Evolutionary conservation across 306 rosid species (phyloP), one percentile per base, ranked within the genome.

Genomic region (Ceratonia siliqua): DNA sequence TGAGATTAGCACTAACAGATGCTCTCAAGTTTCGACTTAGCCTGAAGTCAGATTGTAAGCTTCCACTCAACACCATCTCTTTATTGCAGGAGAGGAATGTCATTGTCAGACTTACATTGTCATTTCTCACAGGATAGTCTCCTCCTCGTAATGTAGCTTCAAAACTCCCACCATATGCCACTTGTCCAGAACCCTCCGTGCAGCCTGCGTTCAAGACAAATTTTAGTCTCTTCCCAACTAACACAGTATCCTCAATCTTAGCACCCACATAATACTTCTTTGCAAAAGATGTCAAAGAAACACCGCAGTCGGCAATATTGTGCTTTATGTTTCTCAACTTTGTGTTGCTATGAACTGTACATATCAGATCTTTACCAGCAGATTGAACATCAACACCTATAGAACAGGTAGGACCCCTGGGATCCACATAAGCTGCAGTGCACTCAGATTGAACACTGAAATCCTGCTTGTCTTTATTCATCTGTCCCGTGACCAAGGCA

Each of bases 311-410:
- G 39, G 88, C 81, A 77, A 72, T n/a, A 54, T 87, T 87, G 70
- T 86, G 88, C 82, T 84, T 87, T 54, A 87, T 53, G 79, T 80
- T 88, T 78, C 79, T 87, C 79, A 90, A 81, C 81, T 77, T 90
- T 69, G 92, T 82, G 80, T 90, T 82, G 86, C 89, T 70, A 74
- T 82, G 90, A 57, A 95, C 43, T 0, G 97, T 89, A 73, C 72
- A 89, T 33, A 92, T 85, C 71, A 84, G 74, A 81, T 90, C 96
- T 74, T 84, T 87, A 25, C 90, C 89, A 14, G 90, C 59, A 77
- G 99, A 87, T 46, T 94, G 99, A 85, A 90, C 89, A 79, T 94
- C 99, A 45, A 92, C 82, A 70, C 96, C 96, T 35, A 82, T 39
- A 48, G 90, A 83, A 74, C 79, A 85, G 59, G 87, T 83, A 36